A percentile compares a stretch with the other conserved stretches of the same genome.
Evolutionary conservation across 2,329 filamentous ascomycete species (phyloP).

Genomic region (Colletotrichum agaves): DNA sequence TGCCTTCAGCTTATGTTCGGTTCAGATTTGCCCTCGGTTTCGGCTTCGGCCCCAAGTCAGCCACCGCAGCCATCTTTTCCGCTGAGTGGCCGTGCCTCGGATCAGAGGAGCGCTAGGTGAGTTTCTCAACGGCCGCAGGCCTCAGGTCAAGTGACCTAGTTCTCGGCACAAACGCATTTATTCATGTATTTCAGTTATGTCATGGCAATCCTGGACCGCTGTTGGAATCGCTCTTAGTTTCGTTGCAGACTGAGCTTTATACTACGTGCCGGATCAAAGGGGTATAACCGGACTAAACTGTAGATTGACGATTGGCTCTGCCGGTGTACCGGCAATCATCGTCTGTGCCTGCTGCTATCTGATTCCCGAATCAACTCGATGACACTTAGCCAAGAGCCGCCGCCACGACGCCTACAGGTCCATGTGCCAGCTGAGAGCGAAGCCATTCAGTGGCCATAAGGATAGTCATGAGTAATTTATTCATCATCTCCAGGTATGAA

Average conservation of each 20-base stretch:
- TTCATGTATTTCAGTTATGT: no score
- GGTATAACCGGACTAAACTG: constrained; percentile 68
- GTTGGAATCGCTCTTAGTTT: constrained; percentile 69
- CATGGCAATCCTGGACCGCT: constrained; percentile 68
- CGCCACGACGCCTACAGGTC: constrained; percentile 59
- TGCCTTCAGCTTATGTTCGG: constrained; percentile 70
- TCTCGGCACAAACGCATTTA: not conserved
- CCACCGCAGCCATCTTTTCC: constrained; percentile 75
- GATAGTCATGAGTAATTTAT: not conserved
- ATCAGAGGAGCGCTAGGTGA: constrained; percentile 66
- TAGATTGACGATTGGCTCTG: constrained; percentile 76
- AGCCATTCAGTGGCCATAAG: no score
- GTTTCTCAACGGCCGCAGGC: not conserved
- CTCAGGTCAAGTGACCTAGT: not conserved
- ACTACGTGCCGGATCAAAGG: constrained; percentile 59
- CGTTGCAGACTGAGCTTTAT: constrained; percentile 70
- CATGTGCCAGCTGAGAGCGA: constrained; percentile 51
- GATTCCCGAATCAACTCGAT: constrained; percentile 61
- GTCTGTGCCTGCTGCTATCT: constrained; percentile 64
- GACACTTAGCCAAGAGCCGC: constrained; percentile 61
- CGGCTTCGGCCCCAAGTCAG: constrained; percentile 76
- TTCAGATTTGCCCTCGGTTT: constrained; percentile 75
- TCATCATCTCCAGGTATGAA: no score
- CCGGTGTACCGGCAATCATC: constrained; percentile 69
- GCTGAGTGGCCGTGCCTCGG: constrained; percentile 73